phyloP scores from a whole-genome alignment of 345 rosid genomes.

The Eucalyptus erythrocorys region DNA sequence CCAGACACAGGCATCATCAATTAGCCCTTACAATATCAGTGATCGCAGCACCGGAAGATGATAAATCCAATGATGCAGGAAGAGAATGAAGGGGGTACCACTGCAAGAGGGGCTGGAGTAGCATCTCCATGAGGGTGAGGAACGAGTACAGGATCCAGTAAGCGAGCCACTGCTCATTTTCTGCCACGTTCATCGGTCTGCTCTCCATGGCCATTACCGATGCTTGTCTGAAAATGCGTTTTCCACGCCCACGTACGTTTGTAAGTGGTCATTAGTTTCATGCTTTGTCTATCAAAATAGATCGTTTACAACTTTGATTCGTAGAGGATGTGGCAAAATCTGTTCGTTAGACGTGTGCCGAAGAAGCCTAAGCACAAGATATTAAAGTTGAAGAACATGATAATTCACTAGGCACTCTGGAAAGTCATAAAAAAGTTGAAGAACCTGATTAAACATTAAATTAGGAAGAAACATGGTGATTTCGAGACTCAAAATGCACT shows the following conservation, averaged over 20 bases:
- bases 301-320: not conserved
- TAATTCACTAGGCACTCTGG: not conserved
- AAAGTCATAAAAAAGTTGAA: not conserved
- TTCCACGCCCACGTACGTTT: not conserved
- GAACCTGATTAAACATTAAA: not conserved
- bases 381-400: not conserved
- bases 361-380: not conserved
- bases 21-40: not conserved
- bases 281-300: not conserved
- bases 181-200: slow-evolving; percentile 24
- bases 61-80: not conserved
- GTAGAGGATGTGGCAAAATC: not conserved
- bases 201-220: slow-evolving; percentile 75
- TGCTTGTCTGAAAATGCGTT: slow-evolving; percentile 36
- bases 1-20: not conserved
- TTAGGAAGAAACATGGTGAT: not conserved
- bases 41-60: not conserved
- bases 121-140: slow-evolving; percentile 61
- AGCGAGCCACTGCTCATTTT: slow-evolving; percentile 91
- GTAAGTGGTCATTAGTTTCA: not conserved
- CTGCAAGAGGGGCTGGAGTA: slow-evolving; percentile 52
- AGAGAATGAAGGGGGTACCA: slow-evolving; percentile 18
- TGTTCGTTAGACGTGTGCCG: not conserved
- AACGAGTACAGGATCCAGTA: slow-evolving; percentile 88
- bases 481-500: not conserved